Percentiles rank a stretch among this genome's conserved stretches.
These are phyloP conservation scores for Taxillus chinensis DNA, from an alignment of 164 flowering plant species.

Conservation along the genomic window DNA sequence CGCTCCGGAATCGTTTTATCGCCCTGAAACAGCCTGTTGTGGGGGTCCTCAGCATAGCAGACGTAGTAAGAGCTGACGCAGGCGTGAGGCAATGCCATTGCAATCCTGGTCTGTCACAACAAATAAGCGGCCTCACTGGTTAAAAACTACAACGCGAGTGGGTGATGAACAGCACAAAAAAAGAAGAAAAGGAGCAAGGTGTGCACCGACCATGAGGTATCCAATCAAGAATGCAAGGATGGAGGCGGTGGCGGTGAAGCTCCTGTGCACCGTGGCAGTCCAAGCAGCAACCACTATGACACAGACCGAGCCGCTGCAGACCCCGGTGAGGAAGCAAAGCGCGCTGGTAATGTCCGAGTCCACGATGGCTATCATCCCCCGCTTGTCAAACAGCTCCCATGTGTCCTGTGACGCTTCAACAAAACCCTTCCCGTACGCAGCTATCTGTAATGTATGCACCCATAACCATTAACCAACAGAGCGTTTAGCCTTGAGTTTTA, in stretches of 20 bases:
- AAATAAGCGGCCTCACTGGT: no score
- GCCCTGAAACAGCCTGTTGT: conserved; percentile 37
- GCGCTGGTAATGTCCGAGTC: conserved; percentile 85
- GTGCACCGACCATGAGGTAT: conserved; percentile 67
- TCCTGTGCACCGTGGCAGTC: conserved; percentile 43
- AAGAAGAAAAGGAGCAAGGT: no score
- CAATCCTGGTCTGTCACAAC: conserved; percentile 64
- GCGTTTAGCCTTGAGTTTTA: no score
- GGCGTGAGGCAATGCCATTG: conserved; percentile 92
- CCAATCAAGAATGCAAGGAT: conserved; percentile 73
- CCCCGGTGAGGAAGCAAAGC: conserved; percentile 78
- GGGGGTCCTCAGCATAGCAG: conserved; percentile 80
- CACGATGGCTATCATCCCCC: conserved; percentile 52
- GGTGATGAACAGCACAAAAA: no score
- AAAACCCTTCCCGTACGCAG: conserved; percentile 80
- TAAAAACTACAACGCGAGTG: no score
- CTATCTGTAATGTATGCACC: conserved; percentile 42
- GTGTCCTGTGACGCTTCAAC: conserved; percentile 76
- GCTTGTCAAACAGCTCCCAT: conserved; percentile 58
- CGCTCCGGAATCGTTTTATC: conserved; percentile 48
- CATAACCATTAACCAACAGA: no score
- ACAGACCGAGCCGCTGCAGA: conserved; percentile 80
- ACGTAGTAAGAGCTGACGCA: conserved; percentile 86
- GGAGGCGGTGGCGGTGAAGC: conserved; percentile 63
- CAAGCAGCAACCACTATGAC: conserved; percentile 64